Conservation (phyloP, 768 basidiomycete genomes). For the Naganishia antarctica region DNA sequence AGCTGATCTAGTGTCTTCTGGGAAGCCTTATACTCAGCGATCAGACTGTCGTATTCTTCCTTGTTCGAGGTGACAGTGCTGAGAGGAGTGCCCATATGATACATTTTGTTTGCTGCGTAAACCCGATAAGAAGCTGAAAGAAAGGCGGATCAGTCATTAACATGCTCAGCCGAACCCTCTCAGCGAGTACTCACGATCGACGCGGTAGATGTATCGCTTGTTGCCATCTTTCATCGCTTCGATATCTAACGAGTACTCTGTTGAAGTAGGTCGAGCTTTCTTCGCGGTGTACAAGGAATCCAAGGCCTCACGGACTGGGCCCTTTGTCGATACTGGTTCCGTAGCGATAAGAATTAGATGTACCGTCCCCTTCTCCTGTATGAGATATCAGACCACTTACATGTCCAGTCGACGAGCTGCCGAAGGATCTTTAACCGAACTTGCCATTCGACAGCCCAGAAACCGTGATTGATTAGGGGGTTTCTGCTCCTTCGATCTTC, state of each 20-base stretch:
- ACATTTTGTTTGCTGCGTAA: constrained; percentile 20
- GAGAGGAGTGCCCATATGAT: constrained; percentile 18
- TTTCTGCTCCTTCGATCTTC: constrained; percentile 24
- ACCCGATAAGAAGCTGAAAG: constrained; percentile 22
- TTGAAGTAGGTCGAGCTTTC: constrained; percentile 2
- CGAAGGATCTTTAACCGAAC: constrained; percentile 26
- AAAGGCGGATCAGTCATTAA: neutral
- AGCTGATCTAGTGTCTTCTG: neutral
- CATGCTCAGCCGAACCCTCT: neutral
- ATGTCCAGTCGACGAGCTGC: constrained; percentile 30
- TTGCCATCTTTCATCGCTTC: constrained; percentile 18
- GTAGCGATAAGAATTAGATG: neutral
- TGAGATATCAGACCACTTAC: constrained; percentile 10
- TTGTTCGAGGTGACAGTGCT: constrained; percentile 13
- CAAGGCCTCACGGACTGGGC: constrained; percentile 9
- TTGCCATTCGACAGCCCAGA: constrained; percentile 24
- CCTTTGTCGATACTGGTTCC: constrained; percentile 10
- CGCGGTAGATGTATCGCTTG: constrained; percentile 11
- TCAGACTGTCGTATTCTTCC: constrained; percentile 27
- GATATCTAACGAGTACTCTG: constrained; percentile 6
- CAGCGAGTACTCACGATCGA: constrained; percentile 19
- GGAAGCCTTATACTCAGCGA: constrained; percentile 26
- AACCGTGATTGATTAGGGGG: constrained; percentile 16
- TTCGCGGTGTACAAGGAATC: constrained; percentile 9
- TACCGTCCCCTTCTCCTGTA: neutral